Percentiles rank a stretch among this genome's conserved stretches.
phyloP scores from a whole-genome alignment of 2,329 filamentous ascomycete species.

The Xylaria sp. region DNA sequence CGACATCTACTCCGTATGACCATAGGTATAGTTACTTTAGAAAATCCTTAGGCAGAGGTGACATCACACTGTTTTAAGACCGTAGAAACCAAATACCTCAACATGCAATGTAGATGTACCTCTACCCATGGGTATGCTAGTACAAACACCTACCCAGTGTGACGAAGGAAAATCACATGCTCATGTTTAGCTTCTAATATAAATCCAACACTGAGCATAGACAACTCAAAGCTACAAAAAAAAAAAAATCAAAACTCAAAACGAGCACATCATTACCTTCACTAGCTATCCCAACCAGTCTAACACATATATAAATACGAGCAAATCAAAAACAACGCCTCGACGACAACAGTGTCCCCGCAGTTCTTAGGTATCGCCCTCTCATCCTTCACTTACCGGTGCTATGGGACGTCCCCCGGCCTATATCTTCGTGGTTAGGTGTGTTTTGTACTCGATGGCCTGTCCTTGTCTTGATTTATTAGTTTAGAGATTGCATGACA shows the following conservation, averaged over 20 bases:
- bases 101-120: no score
- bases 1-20: no score
- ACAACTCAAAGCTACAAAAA: neutral
- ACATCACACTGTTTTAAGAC: no score
- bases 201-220: neutral
- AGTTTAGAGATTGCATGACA: neutral
- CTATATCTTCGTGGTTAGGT: slow-evolving; percentile 64
- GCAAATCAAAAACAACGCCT: neutral
- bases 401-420: slow-evolving; percentile 61
- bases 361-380: neutral
- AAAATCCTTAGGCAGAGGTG: no score
- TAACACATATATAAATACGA: no score
- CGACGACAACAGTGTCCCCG: neutral
- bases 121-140: neutral
- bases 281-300: no score
- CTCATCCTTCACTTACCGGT: neutral
- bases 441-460: slow-evolving; percentile 39
- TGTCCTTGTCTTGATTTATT: neutral
- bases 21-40: no score
- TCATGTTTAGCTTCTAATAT: neutral
- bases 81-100: no score
- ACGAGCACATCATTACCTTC: neutral
- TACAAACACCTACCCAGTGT: neutral
- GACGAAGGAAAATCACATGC: slow-evolving; percentile 2
- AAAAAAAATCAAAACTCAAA: neutral